Evolutionary conservation across 192 early-diverging fungal species (phyloP), one percentile per base, ranked within the genome.

Genomic region (Coemansia sp.): DNA sequence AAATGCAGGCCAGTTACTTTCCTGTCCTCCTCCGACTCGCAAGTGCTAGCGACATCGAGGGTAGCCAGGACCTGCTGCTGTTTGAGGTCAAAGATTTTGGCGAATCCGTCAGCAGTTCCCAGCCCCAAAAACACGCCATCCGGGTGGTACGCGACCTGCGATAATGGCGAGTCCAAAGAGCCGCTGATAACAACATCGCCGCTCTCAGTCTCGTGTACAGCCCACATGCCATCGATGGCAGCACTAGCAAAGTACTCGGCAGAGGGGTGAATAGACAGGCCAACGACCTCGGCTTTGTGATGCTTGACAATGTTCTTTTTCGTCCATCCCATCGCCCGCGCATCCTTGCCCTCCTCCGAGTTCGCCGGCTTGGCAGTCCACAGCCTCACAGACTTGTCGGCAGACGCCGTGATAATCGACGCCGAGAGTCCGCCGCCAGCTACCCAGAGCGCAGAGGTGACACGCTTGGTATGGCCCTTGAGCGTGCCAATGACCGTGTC

Each of bases 81-180:
- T 66, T 90, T 94, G 60, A 96, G 78, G 77, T 98, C 95, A 88
- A 94, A 92, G 46, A 98, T 89, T 29, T 88, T 87, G 25, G 95
- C 86, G 44, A 84, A 72, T 2, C 87, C 86, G 51, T 94, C 90
- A 36, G 74, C 59, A 0, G 90, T 91, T 45, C 92, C 94, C 4
- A 93, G 88, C 10, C 85, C 96, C 27, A 96, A 66, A 50, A 99
- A 88, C 60, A 92, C 79, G 68, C 95, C 96, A 75, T 99, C 97
- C 2, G 96, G 96, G 79, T 98, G 97, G 85, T 96, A 94, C n/a
- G 72, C 71, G 11, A 75, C 63, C 34, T 62, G 23, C 12, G 82
- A 53, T 15, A 81, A 61, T 1, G 53, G 72, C 8, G 80, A 62
- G 15, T 77, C 75, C n/a, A 82, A 61, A 1, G 36, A 42, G 23